Conservation (phyloP, 2,329 filamentous ascomycete species). For the Cyphellophora attinorum region DNA sequence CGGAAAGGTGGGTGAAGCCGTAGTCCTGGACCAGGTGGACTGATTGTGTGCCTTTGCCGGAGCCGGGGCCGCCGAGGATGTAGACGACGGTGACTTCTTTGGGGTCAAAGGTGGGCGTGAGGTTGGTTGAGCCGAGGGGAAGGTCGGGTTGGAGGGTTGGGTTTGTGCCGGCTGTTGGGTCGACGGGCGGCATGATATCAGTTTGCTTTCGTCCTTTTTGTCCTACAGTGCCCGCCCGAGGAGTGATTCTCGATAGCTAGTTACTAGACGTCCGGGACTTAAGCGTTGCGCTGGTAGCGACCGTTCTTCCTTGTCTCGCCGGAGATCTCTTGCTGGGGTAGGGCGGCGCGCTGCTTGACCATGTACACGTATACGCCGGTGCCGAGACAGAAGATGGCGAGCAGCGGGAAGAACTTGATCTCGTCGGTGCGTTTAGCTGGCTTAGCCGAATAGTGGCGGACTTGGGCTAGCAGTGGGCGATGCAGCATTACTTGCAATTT, state of each 20-base stretch:
- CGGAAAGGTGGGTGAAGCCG: conserved; percentile 85
- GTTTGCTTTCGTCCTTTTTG: neutral
- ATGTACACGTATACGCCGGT: conserved; percentile 42
- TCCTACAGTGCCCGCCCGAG: too few species aligned
- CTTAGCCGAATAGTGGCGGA: too few species aligned
- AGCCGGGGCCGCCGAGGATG: conserved; percentile 89
- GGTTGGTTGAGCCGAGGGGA: conserved; percentile 43
- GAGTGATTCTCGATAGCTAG: too few species aligned
- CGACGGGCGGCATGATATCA: conserved; percentile 14
- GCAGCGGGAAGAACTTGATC: conserved; percentile 27
- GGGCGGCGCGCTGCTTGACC: conserved; percentile 31
- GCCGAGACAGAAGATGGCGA: conserved; percentile 36
- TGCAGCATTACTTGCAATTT: too few species aligned
- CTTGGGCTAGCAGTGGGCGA: too few species aligned
- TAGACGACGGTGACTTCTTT: conserved; percentile 83
- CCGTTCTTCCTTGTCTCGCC: conserved; percentile 1
- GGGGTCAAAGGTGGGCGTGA: conserved; percentile 62
- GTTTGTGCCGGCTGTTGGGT: conserved; percentile 11
- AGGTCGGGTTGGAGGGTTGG: conserved; percentile 26
- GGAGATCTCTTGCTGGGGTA: conserved; percentile 3
- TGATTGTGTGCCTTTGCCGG: conserved; percentile 96
- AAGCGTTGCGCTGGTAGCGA: conserved; percentile 7
- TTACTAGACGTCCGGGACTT: neutral
- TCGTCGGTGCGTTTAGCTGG: too few species aligned
- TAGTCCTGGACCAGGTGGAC: conserved; percentile 77